Evolutionary conservation across 108 stramenopile genomes (phyloP), one percentile per base, ranked within the genome.

Genomic region (Pseudonitzschia multistriata): DNA sequence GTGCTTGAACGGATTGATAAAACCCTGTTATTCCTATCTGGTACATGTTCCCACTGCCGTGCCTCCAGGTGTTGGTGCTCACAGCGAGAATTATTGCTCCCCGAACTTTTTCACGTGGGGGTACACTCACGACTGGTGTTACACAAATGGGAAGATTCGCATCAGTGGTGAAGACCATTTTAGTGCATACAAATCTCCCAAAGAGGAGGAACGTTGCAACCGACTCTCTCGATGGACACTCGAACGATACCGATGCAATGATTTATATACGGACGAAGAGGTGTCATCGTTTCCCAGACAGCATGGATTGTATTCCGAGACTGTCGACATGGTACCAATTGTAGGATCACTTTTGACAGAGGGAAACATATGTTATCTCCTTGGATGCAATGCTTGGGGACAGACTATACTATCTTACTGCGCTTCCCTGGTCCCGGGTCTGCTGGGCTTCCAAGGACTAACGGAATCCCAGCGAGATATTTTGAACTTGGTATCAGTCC

Each of bases 321-420:
- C 79, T 14, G 61, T 74, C 50, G 79, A 80, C 45, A 45, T 53
- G 49, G 74, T 56, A n/a, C 79, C 79, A 37, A 39, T 76, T 8
- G 28, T 80, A 5, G 79, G 79, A 67, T 35, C 53, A 30, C 34
- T 64, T 6, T 15, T 31, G 13, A 33, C 11, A 59, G 34, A 59
- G 21, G 4, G 28, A 35, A 68, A 54, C 67, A 59, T 80, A 25
- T 80, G 79, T 34, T 80, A 71, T 62, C 53, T 80, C 10, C 30
- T 80, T 5, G 79, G 79, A 35, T 80, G 79, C 74, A 80, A 80
- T 39, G 79, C 79, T 6, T 75, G 79, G 74, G 79, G 79, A 53
- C 79, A 80, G 64, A 60, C 79, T 6, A 62, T 76, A 39, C 37
- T 80, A 19, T 80, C 79, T n/a, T 80, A 72, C 27, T 70, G 55